Evolutionary conservation across 2,329 filamentous ascomycete species (phyloP).

Genomic region (Xylariaceae sp.): DNA sequence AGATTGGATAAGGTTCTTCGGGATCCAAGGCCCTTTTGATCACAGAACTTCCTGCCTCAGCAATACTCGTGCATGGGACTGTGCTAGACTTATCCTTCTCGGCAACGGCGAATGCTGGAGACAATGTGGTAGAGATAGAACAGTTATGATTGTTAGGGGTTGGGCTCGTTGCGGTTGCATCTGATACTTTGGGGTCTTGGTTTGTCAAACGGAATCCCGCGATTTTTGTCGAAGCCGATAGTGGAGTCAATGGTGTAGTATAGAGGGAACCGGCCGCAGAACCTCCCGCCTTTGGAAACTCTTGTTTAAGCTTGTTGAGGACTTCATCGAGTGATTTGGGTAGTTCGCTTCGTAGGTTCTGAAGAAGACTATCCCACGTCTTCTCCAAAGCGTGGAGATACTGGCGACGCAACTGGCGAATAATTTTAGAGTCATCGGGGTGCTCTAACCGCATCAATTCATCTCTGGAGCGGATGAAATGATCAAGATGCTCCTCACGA

Average conservation of each 20-base stretch:
- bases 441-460: neutral
- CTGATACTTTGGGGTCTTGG: neutral
- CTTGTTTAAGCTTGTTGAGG: constrained; percentile 3
- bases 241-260: neutral
- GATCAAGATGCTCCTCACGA: constrained; percentile 8
- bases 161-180: neutral
- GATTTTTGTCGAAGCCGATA: neutral
- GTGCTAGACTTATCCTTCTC: neutral
- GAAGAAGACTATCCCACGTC: constrained; percentile 1
- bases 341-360: constrained; percentile 9
- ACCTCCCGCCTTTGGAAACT: neutral
- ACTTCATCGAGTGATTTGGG: constrained; percentile 15
- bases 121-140: neutral
- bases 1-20: neutral
- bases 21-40: constrained; percentile 3
- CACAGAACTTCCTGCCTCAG: neutral
- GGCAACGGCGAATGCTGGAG: neutral
- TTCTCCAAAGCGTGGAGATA: neutral
- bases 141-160: neutral
- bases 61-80: neutral
- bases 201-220: too few species aligned
- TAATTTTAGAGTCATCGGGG: neutral
- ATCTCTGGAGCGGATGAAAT: constrained; percentile 6
- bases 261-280: neutral
- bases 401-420: neutral